These are phyloP conservation scores for Trametes versicolor DNA, from an alignment of 1,284 basidiomycete species.

Conservation along the genomic window DNA sequence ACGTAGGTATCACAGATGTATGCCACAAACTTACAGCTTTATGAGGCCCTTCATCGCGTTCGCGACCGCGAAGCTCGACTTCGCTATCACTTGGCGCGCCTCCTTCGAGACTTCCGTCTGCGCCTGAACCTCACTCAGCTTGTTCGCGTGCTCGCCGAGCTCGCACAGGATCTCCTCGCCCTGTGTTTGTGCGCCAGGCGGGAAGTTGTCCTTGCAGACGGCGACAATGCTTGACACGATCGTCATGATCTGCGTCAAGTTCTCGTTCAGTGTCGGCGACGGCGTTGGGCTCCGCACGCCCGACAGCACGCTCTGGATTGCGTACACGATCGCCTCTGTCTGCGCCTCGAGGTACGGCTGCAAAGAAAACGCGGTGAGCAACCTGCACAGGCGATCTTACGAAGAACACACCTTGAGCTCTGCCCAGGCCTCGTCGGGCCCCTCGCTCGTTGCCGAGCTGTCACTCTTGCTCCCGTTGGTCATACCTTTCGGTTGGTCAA, in stretches of 20 bases:
- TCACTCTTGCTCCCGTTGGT: conserved; percentile 53
- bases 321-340: conserved; percentile 94
- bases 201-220: conserved; percentile 92
- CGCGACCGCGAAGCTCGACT: conserved; percentile 91
- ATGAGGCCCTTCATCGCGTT: conserved; percentile 93
- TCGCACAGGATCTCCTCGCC: conserved; percentile 86
- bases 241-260: conserved; percentile 97
- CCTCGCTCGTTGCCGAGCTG: conserved; percentile 70
- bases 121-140: conserved; percentile 90
- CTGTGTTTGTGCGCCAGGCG: conserved; percentile 68
- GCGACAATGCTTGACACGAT: conserved; percentile 98
- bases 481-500: conserved; percentile 58
- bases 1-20: conserved; percentile 13
- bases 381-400: neutral
- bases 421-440: conserved; percentile 80
- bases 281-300: conserved; percentile 94
- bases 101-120: conserved; percentile 84
- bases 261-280: conserved; percentile 88
- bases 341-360: conserved; percentile 98
- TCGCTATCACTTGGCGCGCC: conserved; percentile 91
- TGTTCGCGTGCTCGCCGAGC: conserved; percentile 91
- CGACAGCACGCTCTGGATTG: conserved; percentile 95
- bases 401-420: conserved; percentile 74
- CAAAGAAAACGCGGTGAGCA: neutral
- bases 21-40: conserved; percentile 57